These are phyloP conservation scores for Leccinum broughii DNA, from an alignment of 768 basidiomycete species.

Conservation along the genomic window DNA sequence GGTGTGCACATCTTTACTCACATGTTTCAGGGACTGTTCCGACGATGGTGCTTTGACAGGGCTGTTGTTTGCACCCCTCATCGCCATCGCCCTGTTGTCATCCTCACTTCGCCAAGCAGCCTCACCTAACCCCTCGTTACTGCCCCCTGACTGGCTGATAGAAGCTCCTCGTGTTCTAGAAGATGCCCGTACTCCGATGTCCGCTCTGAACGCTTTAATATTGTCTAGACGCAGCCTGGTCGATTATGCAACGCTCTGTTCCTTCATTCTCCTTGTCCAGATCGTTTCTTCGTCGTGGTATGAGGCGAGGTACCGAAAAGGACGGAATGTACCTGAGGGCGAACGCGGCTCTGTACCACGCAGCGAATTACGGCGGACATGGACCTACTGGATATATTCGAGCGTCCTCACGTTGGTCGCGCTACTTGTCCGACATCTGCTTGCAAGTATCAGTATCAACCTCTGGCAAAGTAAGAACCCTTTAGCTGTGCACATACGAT, in stretches of 20 bases:
- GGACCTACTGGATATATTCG: slow-evolving; percentile 67
- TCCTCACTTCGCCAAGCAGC: slow-evolving; percentile 45
- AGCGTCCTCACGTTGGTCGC: slow-evolving; percentile 51
- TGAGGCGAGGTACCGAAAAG: slow-evolving; percentile 52
- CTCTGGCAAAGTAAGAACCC: slow-evolving; percentile 70
- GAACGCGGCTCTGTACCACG: slow-evolving; percentile 78
- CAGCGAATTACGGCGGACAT: slow-evolving; percentile 61
- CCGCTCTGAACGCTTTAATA: slow-evolving; percentile 54
- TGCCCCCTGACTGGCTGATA: slow-evolving; percentile 73
- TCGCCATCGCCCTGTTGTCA: slow-evolving; percentile 67
- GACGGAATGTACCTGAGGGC: slow-evolving; percentile 51
- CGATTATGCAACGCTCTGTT: slow-evolving; percentile 77
- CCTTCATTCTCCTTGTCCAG: slow-evolving; percentile 77
- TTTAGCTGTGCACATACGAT: slow-evolving; percentile 1
- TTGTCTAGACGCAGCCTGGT: slow-evolving; percentile 75
- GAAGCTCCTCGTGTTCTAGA: slow-evolving; percentile 65
- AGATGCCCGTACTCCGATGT: slow-evolving; percentile 40
- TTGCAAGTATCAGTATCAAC: slow-evolving; percentile 43
- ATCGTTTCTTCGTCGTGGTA: slow-evolving; percentile 76
- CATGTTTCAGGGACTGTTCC: slow-evolving; percentile 57
- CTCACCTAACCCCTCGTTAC: slow-evolving; percentile 31
- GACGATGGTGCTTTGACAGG: slow-evolving; percentile 89
- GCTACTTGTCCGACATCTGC: slow-evolving; percentile 48
- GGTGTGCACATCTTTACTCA: slow-evolving; percentile 10
- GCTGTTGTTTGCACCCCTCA: slow-evolving; percentile 79